Conservation (phyloP, 176 grass and related monocot genomes). For the Otatea glauca region DNA sequence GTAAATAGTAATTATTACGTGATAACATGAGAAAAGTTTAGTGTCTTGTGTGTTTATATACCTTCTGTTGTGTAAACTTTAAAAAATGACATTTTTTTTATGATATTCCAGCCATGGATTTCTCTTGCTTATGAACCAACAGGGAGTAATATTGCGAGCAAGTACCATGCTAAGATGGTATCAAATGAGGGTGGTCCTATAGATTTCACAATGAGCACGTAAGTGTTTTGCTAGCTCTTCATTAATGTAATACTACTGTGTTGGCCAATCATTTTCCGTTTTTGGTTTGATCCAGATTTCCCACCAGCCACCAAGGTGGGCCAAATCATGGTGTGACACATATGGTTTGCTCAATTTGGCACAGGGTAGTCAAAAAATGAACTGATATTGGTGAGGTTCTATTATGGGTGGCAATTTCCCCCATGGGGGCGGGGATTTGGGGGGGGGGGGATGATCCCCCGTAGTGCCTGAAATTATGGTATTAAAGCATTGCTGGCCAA, state of each 20-base stretch:
- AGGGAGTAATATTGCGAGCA: constrained; percentile 55
- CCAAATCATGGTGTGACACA: not conserved
- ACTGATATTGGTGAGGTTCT: not conserved
- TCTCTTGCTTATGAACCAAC: constrained; percentile 54
- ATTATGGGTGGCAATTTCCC: no score
- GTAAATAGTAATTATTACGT: not conserved
- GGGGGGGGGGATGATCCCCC: no score
- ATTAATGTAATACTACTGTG: not conserved
- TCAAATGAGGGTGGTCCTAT: constrained; percentile 57
- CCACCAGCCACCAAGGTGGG: not conserved
- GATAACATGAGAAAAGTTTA: not conserved
- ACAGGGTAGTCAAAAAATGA: constrained; percentile 19
- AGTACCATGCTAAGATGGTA: constrained; percentile 64
- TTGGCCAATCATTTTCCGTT: not conserved
- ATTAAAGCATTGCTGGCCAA: not conserved
- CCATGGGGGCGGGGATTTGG: no score
- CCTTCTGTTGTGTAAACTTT: constrained; percentile 17
- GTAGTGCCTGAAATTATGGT: not conserved
- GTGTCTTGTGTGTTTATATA: not conserved
- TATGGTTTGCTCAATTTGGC: not conserved
- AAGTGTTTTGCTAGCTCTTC: constrained; percentile 37
- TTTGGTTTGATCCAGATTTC: not conserved
- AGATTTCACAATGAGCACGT: constrained; percentile 74
- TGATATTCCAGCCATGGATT: constrained; percentile 64
- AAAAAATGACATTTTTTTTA: not conserved